These are phyloP conservation scores for Gossypium australe DNA, from an alignment of 345 rosid species.

Conservation along the genomic window DNA sequence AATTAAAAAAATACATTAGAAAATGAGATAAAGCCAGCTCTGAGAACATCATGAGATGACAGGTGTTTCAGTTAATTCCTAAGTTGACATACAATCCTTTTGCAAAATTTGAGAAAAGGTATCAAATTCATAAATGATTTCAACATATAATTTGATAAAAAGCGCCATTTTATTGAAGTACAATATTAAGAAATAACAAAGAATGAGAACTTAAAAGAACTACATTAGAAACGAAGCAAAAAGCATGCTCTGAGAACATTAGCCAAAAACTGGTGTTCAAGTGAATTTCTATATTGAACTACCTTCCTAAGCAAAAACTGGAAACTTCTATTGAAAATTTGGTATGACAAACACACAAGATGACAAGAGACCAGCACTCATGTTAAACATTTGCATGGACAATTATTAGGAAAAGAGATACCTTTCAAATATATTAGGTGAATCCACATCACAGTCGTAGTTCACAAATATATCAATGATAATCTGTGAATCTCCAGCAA, in stretches of 20 bases:
- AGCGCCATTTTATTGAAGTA: conserved; percentile 38
- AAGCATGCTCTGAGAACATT: conserved; percentile 1
- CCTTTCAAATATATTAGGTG: conserved; percentile 96
- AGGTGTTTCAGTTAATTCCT: neutral
- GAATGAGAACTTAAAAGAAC: neutral
- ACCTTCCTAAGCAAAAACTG: neutral
- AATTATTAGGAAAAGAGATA: conserved; percentile 26
- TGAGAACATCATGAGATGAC: neutral
- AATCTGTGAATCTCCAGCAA: conserved; percentile 70
- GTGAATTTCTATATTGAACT: neutral
- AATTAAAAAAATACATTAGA: neutral
- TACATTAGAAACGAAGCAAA: neutral
- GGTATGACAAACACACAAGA: neutral
- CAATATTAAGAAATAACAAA: neutral
- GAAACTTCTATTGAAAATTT: neutral
- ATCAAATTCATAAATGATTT: neutral
- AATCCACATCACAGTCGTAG: conserved; percentile 92
- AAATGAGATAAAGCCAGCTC: neutral
- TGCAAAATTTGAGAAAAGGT: neutral
- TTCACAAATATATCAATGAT: conserved; percentile 89
- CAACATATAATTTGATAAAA: conserved; percentile 34
- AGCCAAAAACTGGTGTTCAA: neutral
- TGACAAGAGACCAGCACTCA: neutral
- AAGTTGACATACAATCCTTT: neutral
- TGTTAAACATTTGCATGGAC: neutral